phyloP scores from a whole-genome alignment of 139 green algal genomes.

The Tetratostichococcus sp. region DNA sequence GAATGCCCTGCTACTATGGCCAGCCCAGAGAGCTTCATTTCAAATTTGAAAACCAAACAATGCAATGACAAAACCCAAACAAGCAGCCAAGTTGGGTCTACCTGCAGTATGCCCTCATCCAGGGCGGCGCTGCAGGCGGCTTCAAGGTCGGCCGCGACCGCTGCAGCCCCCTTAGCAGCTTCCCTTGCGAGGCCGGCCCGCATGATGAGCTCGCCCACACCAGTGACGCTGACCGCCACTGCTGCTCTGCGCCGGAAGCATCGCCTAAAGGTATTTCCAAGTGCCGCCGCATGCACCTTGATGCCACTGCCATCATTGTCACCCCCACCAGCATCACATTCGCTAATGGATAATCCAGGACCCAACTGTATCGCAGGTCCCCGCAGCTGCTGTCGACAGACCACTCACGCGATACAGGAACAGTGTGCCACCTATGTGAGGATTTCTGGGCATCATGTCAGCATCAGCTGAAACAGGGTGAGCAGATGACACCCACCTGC shows the following conservation, averaged over 20 bases:
- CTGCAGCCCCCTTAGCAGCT: conserved; percentile 2
- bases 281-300: not conserved
- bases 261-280: not conserved
- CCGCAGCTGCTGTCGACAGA: too few species aligned
- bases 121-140: conserved; percentile 4
- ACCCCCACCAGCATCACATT: too few species aligned
- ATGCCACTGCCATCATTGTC: too few species aligned
- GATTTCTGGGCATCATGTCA: not conserved
- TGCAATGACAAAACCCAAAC: too few species aligned
- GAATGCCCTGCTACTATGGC: too few species aligned
- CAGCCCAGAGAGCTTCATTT: not conserved
- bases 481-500: not conserved
- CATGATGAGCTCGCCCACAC: conserved; percentile 71
- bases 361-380: too few species aligned
- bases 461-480: too few species aligned
- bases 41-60: not conserved
- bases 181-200: conserved; percentile 44
- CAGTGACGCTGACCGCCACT: conserved; percentile 59
- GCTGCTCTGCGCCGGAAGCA: conserved; percentile 10
- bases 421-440: too few species aligned
- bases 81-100: too few species aligned
- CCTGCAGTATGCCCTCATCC: not conserved
- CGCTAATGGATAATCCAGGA: too few species aligned
- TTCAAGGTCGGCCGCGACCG: not conserved
- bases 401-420: too few species aligned